Evolutionary conservation across 495 filamentous ascomycete species (phyloP).

Genomic region (Aspergillus leporis): DNA sequence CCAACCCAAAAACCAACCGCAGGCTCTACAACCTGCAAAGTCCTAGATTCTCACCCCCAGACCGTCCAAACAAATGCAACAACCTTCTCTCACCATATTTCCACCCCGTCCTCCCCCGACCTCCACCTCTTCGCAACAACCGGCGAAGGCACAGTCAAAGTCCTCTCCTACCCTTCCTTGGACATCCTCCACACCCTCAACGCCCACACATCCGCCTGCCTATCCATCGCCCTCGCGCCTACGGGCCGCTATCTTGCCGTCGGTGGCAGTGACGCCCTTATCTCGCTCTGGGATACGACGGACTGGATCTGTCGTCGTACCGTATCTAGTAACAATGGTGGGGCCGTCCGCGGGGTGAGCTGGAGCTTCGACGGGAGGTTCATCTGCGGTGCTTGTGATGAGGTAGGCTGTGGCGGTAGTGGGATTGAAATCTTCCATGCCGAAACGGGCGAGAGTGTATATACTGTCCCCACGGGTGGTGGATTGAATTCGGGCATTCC

Average conservation of each 20-base stretch:
- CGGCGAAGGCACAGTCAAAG: constrained; percentile 77
- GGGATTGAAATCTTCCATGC: constrained; percentile 77
- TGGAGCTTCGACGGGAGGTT: constrained; percentile 93
- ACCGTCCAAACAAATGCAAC: constrained; percentile 76
- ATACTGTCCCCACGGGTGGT: constrained; percentile 69
- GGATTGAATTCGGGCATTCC: constrained; percentile 51
- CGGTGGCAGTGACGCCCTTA: constrained; percentile 84
- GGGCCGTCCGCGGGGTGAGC: constrained; percentile 78
- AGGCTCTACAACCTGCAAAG: constrained; percentile 37
- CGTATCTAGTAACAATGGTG: constrained; percentile 67
- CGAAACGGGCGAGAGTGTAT: constrained; percentile 84
- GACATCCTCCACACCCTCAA: constrained; percentile 62
- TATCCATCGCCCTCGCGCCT: constrained; percentile 70
- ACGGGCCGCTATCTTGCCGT: constrained; percentile 80
- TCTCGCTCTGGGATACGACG: constrained; percentile 87
- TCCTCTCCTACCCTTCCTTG: constrained; percentile 66
- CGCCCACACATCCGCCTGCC: constrained; percentile 79
- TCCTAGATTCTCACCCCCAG: constrained; percentile 66
- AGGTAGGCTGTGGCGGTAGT: constrained; percentile 49
- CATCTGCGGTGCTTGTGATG: constrained; percentile 81
- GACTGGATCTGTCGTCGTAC: constrained; percentile 90
- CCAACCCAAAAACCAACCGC: constrained; percentile 17
- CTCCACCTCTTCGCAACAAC: constrained; percentile 73
- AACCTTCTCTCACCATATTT: constrained; percentile 69
- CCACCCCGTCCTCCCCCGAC: constrained; percentile 37